Evolutionary conservation across 1,139 yeast species (phyloP), one percentile per base, ranked within the genome.

Genomic region (Suhomyces anneliseae): DNA sequence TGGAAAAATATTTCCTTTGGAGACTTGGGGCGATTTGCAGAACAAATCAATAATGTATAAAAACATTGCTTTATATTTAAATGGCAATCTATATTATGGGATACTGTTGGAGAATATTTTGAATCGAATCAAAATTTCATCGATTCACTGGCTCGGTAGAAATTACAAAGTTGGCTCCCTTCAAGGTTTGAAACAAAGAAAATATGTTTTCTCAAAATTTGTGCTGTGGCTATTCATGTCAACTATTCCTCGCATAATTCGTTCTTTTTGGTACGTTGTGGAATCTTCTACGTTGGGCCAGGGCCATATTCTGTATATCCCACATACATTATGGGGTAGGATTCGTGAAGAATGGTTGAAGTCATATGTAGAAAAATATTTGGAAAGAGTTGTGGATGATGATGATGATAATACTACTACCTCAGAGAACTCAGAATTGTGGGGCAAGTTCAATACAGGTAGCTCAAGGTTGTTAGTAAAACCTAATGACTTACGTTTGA

Each of bases 231-330:
- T 87, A 3, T 78, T 86, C 42, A 56, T 68, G 0, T 44, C 45
- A 0, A 72, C 83, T 44, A 52, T 89, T 1, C 70, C 77, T 7
- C 72, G 71, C 11, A 54, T 89, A 1, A 53, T 88, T 0, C 63
- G 70, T 0, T 64, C 76, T 0, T 82, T 80, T 57, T 92, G 92
- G 73, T 85, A 87, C 59, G 82, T 86, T 3, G 82, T 93, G 0
- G 85, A 83, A 45, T 62, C 76, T 0, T 75, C 84, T 1, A 62
- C 76, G 0, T 72, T 83, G 2, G 74, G 77, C 4, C 59, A 68
- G 0, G 58, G 59, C 7, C 59, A 67, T 6, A 51, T 78, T 0
- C 52, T 74, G 1, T 89, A 74, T 59, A 89, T 78, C 57, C 76
- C 85, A 11, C 90, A 83, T 44, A 70, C 67, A 27, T 63, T 69